Conservation (phyloP, 495 filamentous ascomycete genomes). For the Bacidia rubella region DNA sequence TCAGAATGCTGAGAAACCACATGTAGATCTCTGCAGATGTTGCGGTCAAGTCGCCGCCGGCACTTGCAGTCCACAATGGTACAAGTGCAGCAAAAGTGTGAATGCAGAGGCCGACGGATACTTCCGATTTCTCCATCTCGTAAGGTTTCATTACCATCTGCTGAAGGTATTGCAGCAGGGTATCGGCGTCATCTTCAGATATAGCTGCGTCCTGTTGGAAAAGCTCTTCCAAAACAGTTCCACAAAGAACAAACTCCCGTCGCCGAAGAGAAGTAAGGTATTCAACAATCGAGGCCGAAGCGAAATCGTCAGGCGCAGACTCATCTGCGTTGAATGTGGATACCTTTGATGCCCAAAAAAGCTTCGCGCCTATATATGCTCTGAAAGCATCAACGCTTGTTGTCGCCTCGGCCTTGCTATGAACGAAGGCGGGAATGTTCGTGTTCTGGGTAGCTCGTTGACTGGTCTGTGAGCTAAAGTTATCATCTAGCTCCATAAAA, state of each 20-base stretch:
- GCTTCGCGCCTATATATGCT: slow-evolving; percentile 11
- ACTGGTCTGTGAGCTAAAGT: slow-evolving; percentile 44
- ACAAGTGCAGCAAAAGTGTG: slow-evolving; percentile 54
- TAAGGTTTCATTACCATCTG: slow-evolving; percentile 48
- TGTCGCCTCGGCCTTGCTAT: slow-evolving; percentile 33
- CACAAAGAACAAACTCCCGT: slow-evolving; percentile 46
- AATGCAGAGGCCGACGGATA: slow-evolving; percentile 53
- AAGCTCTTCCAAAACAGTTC: slow-evolving; percentile 35
- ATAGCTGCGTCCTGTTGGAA: slow-evolving; percentile 23
- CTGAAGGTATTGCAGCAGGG: slow-evolving; percentile 39
- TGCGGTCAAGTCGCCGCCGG: slow-evolving; percentile 40
- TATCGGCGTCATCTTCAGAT: slow-evolving; percentile 25
- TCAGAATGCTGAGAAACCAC: slow-evolving; percentile 53
- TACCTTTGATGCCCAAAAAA: slow-evolving; percentile 12
- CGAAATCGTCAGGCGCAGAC: neutral
- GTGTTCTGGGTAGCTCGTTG: slow-evolving; percentile 26
- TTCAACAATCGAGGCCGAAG: slow-evolving; percentile 33
- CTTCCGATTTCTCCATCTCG: slow-evolving; percentile 63
- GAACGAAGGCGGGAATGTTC: slow-evolving; percentile 23
- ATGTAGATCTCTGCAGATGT: slow-evolving; percentile 62
- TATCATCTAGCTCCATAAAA: slow-evolving; percentile 68
- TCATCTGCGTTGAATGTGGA: neutral
- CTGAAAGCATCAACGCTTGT: slow-evolving; percentile 35
- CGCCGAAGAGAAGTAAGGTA: slow-evolving; percentile 44
- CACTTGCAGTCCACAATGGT: slow-evolving; percentile 45